Evolutionary conservation across 495 filamentous ascomycete species (phyloP), one percentile per base, ranked within the genome.

Genomic region (Penicillium herquei): DNA sequence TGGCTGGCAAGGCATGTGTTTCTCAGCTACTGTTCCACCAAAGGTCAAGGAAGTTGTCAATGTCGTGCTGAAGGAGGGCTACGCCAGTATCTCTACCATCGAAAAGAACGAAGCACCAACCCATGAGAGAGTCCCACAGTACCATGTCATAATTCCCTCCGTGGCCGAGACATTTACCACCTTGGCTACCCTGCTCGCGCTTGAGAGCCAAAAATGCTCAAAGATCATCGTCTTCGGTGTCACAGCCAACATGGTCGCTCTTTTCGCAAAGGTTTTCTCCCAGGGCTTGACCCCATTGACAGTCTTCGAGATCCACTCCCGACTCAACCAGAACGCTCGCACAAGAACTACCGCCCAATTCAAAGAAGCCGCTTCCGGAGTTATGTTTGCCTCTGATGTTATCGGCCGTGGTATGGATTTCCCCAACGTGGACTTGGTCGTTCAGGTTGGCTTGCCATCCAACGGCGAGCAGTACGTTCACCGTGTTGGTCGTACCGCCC

Each of bases 401-500:
- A 81, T 90, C 43, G 87, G 86, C 14, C 81, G 87, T 49, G 87
- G 87, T 31, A 93, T 97, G 91, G 93, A 97, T 69, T 97, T 97
- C 76, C 92, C 93, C 51, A 86, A 91, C 59, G 93, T 97, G 49
- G 87, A 91, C 42, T 84, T 96, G 58, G 92, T 97, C 57, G 84
- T 97, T 64, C 92, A 97, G 66, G 69, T 93, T 50, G 89, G 90
- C 45, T 62, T 87, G 12, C 91, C 92, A 4, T 71, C 79, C 7
- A 80, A 81, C 57, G 75, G 84, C 13, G 93, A 96, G 53, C 81
- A 87, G 52, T 97, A 97, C 70, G 89, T 96, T 58, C 92, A 97
- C 70, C 85, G 93, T 52, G 78, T 97, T 53, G 92, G 92, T 21
- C 89, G 70, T 59, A 87, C 84, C 9, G 84, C 76, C 33, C 84